Evolutionary conservation across 2,329 filamentous ascomycete species (phyloP), one percentile per base, ranked within the genome.

Genomic region (Pezizomycotina sp.): DNA sequence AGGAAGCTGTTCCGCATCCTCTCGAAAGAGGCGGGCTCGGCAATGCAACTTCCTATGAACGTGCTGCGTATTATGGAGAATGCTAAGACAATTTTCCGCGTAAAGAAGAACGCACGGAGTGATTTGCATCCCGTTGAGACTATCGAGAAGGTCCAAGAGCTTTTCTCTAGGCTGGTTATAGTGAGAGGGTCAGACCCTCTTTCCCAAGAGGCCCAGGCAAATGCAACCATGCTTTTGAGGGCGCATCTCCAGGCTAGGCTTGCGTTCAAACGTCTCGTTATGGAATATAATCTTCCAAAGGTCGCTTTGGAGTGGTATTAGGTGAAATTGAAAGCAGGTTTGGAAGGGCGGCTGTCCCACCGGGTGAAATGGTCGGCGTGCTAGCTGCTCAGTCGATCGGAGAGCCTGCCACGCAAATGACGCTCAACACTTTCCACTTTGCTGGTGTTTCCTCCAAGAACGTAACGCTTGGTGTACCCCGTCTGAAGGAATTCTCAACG

Each of bases 391-490:
- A 98, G 62, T 98, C 89, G 20, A 98, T 98, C 56, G 89, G 89
- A 63, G 89, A 98, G 60, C 89, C 89, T 25, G 91, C 89, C 14
- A 98, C 89, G 1, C 89, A 98, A 65, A 98, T 98, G 89, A 98
- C 89, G 1, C 64, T 98, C 43, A 98, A 98, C 63, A 98, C 89
- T 15, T 98, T 98, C 77, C 89, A 98, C 67, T 98, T 98, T 59
- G 84, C 89, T 59, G 89, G 89, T 92, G 83, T 98, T 43, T 92
- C 91, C 23, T 92, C 86, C 15, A 98, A 98, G 76, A 98, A 98
- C 67, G 86, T 98, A 36, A 98, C 89, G 0, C 75, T 98, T 31
- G 89, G 89, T 82, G 89, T 98, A 27, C 89, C 89, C 27, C 86
- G 89, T 74, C 71, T 98, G 31, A 98, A 98, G 69, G 89, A 63